Percentiles rank a stretch among this genome's conserved stretches.
Evolutionary conservation across 345 rosid genomes (phyloP).

Genomic region (Hypericum androsaemum): DNA sequence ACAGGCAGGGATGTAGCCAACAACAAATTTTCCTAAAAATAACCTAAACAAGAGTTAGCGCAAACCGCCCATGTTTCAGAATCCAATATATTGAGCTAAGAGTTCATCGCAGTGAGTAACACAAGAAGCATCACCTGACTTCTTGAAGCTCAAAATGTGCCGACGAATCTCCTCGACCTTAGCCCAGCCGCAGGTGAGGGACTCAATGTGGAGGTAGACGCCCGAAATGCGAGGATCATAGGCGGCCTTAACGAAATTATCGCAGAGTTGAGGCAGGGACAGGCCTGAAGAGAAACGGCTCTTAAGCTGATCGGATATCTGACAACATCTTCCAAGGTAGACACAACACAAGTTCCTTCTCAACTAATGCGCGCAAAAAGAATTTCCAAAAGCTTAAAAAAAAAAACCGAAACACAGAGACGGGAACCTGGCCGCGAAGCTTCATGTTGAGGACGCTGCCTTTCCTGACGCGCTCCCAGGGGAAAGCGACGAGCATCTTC

Average conservation of each 20-base stretch:
- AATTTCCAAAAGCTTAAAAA: not conserved
- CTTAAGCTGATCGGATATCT: constrained; percentile 94
- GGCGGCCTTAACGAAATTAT: constrained; percentile 77
- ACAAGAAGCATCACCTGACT: constrained; percentile 47
- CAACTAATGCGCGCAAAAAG: not conserved
- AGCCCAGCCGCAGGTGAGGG: constrained; percentile 87
- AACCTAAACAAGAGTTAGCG: constrained; percentile 3
- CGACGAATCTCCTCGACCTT: constrained; percentile 88
- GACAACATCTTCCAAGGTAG: constrained; percentile 18
- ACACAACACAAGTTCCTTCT: constrained; percentile 10
- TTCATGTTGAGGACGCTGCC: constrained; percentile 77
- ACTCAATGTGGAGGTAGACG: constrained; percentile 75
- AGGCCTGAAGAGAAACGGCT: constrained; percentile 81
- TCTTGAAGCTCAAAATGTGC: constrained; percentile 74
- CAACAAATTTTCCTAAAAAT: constrained; percentile 66
- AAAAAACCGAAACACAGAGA: not conserved
- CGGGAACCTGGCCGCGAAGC: constrained; percentile 84
- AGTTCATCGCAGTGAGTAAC: not conserved
- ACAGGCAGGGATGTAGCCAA: constrained; percentile 66
- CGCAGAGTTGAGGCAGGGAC: constrained; percentile 79
- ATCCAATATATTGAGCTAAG: not conserved
- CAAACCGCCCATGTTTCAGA: not conserved
- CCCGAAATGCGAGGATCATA: constrained; percentile 93
- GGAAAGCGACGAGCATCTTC: constrained; percentile 66
- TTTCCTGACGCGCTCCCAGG: constrained; percentile 83